A percentile compares a stretch with the other conserved stretches of the same genome.
Conservation (phyloP, 1,284 basidiomycete species). For the Gomphus sp. region DNA sequence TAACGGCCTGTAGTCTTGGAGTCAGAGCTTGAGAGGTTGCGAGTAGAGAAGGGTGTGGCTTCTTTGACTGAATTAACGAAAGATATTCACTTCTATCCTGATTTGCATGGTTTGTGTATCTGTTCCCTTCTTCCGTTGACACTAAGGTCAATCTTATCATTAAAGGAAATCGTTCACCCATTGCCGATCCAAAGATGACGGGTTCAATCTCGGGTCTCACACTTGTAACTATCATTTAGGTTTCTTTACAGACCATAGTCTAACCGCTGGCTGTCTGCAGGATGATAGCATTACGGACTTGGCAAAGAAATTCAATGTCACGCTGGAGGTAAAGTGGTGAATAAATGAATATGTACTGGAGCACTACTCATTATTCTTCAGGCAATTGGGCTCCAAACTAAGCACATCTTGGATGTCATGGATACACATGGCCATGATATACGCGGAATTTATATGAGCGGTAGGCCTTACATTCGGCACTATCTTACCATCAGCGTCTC, state of each 20-base stretch:
- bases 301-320: constrained; percentile 84
- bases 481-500: neutral
- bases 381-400: constrained; percentile 90
- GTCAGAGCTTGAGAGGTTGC: constrained; percentile 64
- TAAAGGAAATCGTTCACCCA: constrained; percentile 87
- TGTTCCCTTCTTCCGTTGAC: neutral
- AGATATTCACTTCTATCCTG: constrained; percentile 91
- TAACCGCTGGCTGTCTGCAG: constrained; percentile 26
- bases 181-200: constrained; percentile 89
- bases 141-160: neutral
- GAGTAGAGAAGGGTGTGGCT: constrained; percentile 43
- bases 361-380: constrained; percentile 10
- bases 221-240: constrained; percentile 37
- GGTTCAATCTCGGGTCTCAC: constrained; percentile 86
- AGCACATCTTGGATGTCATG: constrained; percentile 91
- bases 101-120: constrained; percentile 59
- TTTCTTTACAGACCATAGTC: too few relatives aligned
- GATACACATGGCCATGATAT: constrained; percentile 83
- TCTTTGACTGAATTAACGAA: constrained; percentile 80
- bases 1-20: constrained; percentile 50
- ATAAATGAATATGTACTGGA: neutral
- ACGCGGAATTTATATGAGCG: constrained; percentile 82
- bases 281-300: constrained; percentile 76
- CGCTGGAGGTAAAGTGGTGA: constrained; percentile 53
- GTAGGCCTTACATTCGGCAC: constrained; percentile 19